Evolutionary conservation across 352 stramenopile species (phyloP), one percentile per base, ranked within the genome.

Genomic region (Globisporangium alternatum): DNA sequence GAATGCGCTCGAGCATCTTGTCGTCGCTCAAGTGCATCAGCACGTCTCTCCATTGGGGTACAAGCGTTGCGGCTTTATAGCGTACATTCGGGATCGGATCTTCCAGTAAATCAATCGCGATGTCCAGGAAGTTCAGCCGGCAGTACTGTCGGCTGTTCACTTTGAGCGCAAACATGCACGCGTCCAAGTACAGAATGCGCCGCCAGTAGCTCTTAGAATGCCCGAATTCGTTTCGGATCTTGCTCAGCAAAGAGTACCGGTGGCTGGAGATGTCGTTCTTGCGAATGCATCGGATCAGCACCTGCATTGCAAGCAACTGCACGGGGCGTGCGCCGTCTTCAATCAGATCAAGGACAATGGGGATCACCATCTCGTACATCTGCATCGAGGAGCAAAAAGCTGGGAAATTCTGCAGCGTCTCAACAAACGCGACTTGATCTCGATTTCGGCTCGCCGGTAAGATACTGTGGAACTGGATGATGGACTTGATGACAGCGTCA

Each of bases 131-230:
- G 59, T 91, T 91, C 41, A 78, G 69, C 7, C 83, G 77, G 56
- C 75, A 90, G 63, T 94, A 94, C 37, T 91, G 72, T 17, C 79
- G 72, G 65, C 83, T 92, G 66, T 94, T 92, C 39, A 86, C 68
- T 25, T 66, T 72, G 7, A 86, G 63, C 15, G 86, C 83, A 60
- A 79, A 84, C 31, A 77, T 66, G 33, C 86, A 90, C 0, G 81
- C 81, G 22, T 94, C 86, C 0, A 94, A 67, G 53, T 88, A 94
- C 5, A 94, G 64, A 56, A 91, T 72, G 2, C 86, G 80, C 56
- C 83, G 69, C 86, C 83, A 94, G 56, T 88, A 92, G 67, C 80
- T 92, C 64, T 84, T 78, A 0, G 81, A 76, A 41, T 91, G 80
- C 2, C 83, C 86, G 35, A 88, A 94, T 55, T 94, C 86, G 15